Evolutionary conservation across 1,284 basidiomycete species (phyloP), one percentile per base, ranked within the genome.

Genomic region (Leccinum pachyderme): DNA sequence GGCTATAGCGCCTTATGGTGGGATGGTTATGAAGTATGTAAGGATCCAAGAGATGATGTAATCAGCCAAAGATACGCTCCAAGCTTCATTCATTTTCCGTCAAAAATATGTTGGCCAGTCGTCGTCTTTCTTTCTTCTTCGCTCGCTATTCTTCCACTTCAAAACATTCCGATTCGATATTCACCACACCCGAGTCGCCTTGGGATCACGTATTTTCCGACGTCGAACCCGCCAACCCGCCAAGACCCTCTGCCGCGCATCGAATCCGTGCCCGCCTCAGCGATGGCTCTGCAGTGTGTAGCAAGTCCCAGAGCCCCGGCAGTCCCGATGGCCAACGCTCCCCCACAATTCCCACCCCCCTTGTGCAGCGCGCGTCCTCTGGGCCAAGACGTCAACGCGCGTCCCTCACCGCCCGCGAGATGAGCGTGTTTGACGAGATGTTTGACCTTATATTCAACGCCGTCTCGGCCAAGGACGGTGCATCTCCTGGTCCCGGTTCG

Each of bases 381-480:
- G 37, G 57, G 7, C 43, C 11, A 41, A 45, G 60, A 18, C 62
- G 64, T 12, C 77, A 78, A 35, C 77, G 78, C 33, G 81, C 86
- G 61, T 74, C 81, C 15, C 83, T 91, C 80, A 88, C 86, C 3
- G 81, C 81, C 1, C 78, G 78, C 47, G 89, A 91, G 72, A 76
- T 80, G 58, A 77, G 68, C 55, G 81, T 81, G 2, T 85, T 91
- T 59, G 80, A 86, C 61, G 81, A 84, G 31, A 86, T 90, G 80
- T 88, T 90, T 63, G 77, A 83, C 63, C 73, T 86, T 72, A 82
- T 91, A 43, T 89, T 90, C 66, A 73, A 80, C 50, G 80, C 82
- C 9, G 78, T 77, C 47, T 72, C 75, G 28, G 72, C 76, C 48
- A 67, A 69, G 43, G 52, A 52, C 2, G 53, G 54, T n/a, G 66